Base-by-base conservation (phyloP, 257 asterid genomes). In the Nicotiana attenuata region DNA sequence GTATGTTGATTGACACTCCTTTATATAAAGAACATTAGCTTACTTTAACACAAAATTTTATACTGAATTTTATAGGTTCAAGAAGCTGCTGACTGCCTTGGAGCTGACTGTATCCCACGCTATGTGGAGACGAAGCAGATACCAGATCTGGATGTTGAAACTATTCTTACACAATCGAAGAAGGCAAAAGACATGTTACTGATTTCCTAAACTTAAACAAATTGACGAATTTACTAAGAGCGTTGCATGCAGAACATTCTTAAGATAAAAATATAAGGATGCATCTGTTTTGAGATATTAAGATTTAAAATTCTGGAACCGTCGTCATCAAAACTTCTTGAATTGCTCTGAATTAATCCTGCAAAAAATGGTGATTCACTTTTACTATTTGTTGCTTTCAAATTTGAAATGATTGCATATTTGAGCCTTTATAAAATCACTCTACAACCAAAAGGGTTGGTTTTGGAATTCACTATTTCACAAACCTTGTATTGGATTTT, bases 21-120 rank as follows among this genome's bases (percentile, higher is more conserved):
- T 9, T 53, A n/a, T 76, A 22, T 2, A 24, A 47, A 29, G 20
- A 57, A 20, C 13, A 31, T 76, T 65, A 17, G 26, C 31, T 45
- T 38, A 33, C 60, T 28, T 28, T 47, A 15, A 22, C 53, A 52
- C 73, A 78, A 80, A 24, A n/a, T 10, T 77, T 77, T 69, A 22
- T 82, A 76, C 57, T 5, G 20, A 50, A 81, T 22, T 24, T 81
- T 80, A 52, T 87, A 95, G 98, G 92, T 96, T 83, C 99, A 92
- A 94, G 97, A 93, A 86, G 98, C 99, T 75, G 99, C 98, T 28
- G 96, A 93, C 83, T 92, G 97, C 90, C 89, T 93, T 78, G 94
- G 97, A 35, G 97, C 98, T 31, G 98, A 95, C 73, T 89, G 94
- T 83, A 86, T 88, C 53, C 94, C 97, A 5, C 95, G 95, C 65